phyloP scores from a whole-genome alignment of 2,329 filamentous ascomycete genomes.

The Xylaria sp. region DNA sequence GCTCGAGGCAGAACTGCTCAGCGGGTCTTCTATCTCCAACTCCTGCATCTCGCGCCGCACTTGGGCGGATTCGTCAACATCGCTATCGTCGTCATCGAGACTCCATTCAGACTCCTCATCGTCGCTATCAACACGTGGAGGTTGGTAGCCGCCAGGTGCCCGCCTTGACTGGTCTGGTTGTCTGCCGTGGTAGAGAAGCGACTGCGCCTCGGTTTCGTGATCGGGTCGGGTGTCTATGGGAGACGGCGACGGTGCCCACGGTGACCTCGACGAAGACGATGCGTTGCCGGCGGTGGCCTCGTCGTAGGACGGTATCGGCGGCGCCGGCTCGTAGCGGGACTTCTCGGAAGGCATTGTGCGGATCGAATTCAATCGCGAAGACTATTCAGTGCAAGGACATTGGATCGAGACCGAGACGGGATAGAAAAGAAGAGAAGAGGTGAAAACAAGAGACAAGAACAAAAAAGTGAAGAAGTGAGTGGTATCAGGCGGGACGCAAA shows the following conservation, averaged over 20 bases:
- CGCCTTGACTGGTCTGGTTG: conserved; percentile 39
- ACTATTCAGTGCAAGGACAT: conserved; percentile 19
- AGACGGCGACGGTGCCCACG: conserved; percentile 57
- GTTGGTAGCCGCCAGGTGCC: conserved; percentile 57
- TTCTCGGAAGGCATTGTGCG: conserved; percentile 44
- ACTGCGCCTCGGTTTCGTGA: conserved; percentile 71
- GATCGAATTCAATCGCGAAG: conserved; percentile 1
- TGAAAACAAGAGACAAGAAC: neutral
- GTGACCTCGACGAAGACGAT: conserved; percentile 37
- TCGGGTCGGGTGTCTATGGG: conserved; percentile 56
- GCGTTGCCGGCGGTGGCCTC: conserved; percentile 64
- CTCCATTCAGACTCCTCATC: conserved; percentile 48
- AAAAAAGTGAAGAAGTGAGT: neutral
- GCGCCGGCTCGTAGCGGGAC: conserved; percentile 54
- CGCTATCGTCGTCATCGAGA: conserved; percentile 38
- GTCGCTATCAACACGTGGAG: conserved; percentile 66
- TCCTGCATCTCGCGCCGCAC: conserved; percentile 81
- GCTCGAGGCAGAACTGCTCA: conserved; percentile 33
- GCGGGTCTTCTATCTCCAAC: conserved; percentile 75
- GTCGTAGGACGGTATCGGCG: conserved; percentile 79
- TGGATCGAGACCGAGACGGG: neutral
- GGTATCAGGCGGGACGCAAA: neutral
- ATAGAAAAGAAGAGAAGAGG: neutral
- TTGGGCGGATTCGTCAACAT: conserved; percentile 47
- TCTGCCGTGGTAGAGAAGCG: conserved; percentile 57